These are phyloP conservation scores for Cylindrotheca fusiformis DNA, from an alignment of 108 stramenopile species.

Conservation along the genomic window DNA sequence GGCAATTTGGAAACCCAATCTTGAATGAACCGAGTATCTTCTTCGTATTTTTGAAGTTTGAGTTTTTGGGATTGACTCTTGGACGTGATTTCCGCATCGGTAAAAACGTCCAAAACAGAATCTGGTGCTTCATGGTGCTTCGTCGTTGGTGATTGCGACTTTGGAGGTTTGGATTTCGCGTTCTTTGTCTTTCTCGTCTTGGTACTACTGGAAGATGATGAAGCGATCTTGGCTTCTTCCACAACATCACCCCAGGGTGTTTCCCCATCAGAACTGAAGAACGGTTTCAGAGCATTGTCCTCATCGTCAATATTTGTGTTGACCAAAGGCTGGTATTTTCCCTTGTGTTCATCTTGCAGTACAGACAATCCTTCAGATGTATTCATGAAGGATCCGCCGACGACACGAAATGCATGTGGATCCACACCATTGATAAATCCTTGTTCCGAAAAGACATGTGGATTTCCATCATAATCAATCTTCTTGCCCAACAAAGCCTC, in stretches of 20 bases:
- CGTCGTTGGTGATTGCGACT: neutral
- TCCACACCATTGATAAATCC: slow-evolving; percentile 69
- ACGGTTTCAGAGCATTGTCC: slow-evolving; percentile 56
- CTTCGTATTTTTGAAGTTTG: slow-evolving; percentile 12
- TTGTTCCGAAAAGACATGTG: slow-evolving; percentile 79
- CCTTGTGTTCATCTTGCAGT: neutral
- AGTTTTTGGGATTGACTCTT: slow-evolving; percentile 40
- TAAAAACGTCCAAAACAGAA: slow-evolving; percentile 47
- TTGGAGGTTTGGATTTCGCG: neutral
- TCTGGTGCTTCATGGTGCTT: slow-evolving; percentile 4
- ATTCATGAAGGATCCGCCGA: slow-evolving; percentile 85
- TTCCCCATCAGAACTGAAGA: slow-evolving; percentile 72
- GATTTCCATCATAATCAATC: slow-evolving; percentile 83
- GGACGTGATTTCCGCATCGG: slow-evolving; percentile 72
- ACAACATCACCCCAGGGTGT: slow-evolving; percentile 81
- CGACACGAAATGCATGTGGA: slow-evolving; percentile 84
- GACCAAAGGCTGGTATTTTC: slow-evolving; percentile 31
- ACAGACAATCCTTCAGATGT: slow-evolving; percentile 14
- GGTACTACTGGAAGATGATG: neutral
- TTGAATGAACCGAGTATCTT: slow-evolving; percentile 31
- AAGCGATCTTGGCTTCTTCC: slow-evolving; percentile 17
- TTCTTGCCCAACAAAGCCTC: slow-evolving; percentile 66
- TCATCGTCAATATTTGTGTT: slow-evolving; percentile 14
- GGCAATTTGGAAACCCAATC: slow-evolving; percentile 65
- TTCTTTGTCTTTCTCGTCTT: slow-evolving; percentile 2